Evolutionary conservation across 2,329 filamentous ascomycete genomes (phyloP), one percentile per base, ranked within the genome.

Genomic region (Colletotrichum acutatum): DNA sequence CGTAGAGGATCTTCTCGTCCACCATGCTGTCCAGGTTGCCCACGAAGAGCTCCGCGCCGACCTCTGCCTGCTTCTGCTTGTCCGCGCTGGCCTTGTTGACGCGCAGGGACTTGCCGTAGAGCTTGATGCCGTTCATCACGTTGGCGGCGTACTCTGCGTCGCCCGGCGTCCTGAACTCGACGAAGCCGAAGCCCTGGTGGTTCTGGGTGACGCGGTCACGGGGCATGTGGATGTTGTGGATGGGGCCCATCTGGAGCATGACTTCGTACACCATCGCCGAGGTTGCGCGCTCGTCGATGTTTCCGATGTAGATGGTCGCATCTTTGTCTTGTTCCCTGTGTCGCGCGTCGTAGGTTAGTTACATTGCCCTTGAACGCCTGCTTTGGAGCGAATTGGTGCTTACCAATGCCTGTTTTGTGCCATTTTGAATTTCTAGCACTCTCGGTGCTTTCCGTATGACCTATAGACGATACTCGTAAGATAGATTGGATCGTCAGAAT

Each of bases 111-210:
- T 98, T 98, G 76, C 95, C 95, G 83, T 93, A 98, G 28, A 99
- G 87, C 74, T 95, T 93, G 77, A 98, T 93, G 81, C 96, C 94
- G 85, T 98, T 98, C 93, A 98, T 97, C 77, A 98, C 94, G 80
- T 96, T 93, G 78, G 95, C 94, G 26, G 97, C 96, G 86, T 99
- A 99, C 82, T 98, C 97, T 78, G 97, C 97, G 83, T 98, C 97
- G 79, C 95, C 92, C 81, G 98, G 95, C 77, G 93, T 95, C 80
- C 95, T 96, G 83, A 98, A 99, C 84, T 99, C 97, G 83, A 99
- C 97, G 84, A 99, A 99, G 78, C 97, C 97, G 87, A 98, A 99
- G 78, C 97, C 97, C 84, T 98, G 97, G 83, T 99, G 97, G 70
- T 92, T 93, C 81, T 98, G 95, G 59, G 97, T 98, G 78, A 99